These are phyloP conservation scores for Neodidymelliopsis sp. DNA, from an alignment of 2,329 filamentous ascomycete species.

Conservation along the genomic window DNA sequence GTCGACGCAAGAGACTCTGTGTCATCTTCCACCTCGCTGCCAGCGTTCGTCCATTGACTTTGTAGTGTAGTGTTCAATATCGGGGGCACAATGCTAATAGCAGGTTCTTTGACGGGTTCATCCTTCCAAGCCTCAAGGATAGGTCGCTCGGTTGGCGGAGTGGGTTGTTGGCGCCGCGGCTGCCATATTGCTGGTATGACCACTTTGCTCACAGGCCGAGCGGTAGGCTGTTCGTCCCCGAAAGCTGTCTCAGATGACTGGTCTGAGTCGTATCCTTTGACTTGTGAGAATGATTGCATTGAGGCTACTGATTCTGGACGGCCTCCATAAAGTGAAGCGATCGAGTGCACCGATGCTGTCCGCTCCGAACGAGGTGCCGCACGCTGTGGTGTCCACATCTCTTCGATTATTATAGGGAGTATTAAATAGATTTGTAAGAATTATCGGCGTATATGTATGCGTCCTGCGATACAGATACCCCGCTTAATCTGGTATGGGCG, in stretches of 20 bases:
- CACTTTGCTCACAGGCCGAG: slow-evolving; percentile 24
- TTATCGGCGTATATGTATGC: neutral
- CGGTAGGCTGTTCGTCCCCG: slow-evolving; percentile 33
- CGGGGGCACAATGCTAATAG: slow-evolving; percentile 23
- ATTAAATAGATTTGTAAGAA: neutral
- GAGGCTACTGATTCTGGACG: slow-evolving; percentile 37
- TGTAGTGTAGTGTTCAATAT: slow-evolving; percentile 23
- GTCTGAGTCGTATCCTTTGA: slow-evolving; percentile 43
- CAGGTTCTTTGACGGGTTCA: slow-evolving; percentile 8
- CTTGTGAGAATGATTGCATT: slow-evolving; percentile 30
- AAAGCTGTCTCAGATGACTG: slow-evolving; percentile 39
- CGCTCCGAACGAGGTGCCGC: slow-evolving; percentile 35
- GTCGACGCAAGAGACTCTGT: slow-evolving; percentile 43
- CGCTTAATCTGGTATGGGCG: no score
- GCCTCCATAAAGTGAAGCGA: slow-evolving; percentile 37
- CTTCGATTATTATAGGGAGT: neutral
- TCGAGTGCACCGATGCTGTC: slow-evolving; percentile 41
- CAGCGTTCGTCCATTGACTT: slow-evolving; percentile 1
- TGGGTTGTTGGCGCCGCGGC: slow-evolving; percentile 20
- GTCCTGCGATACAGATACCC: neutral
- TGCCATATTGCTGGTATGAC: slow-evolving; percentile 42
- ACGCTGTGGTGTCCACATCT: slow-evolving; percentile 47
- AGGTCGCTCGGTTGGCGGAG: slow-evolving; percentile 1
- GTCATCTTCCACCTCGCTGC: slow-evolving; percentile 34
- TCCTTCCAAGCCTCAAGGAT: slow-evolving; percentile 26